phyloP scores from a whole-genome alignment of 306 rosid species.

The Sicyos edulis region DNA sequence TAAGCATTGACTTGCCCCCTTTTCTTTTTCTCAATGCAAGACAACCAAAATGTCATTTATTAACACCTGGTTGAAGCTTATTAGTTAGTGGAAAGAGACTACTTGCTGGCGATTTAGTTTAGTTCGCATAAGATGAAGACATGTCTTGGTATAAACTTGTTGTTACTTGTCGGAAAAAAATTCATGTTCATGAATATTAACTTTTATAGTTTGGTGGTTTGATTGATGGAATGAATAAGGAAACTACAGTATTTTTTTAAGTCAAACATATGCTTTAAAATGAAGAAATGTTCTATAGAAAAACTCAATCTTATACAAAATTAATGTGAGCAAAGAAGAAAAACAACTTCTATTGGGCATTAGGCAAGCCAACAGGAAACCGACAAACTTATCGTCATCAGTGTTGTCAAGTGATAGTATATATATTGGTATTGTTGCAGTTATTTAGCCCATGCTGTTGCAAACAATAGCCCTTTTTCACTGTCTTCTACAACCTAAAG shows the following conservation, averaged over 20 bases:
- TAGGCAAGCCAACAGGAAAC: constrained; percentile 88
- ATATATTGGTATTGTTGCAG: constrained; percentile 97
- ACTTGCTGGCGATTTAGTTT: constrained; percentile 86
- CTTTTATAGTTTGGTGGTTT: background rate
- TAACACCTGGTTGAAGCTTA: constrained; percentile 95
- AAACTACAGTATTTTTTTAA: background rate
- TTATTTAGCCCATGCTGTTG: constrained; percentile 95
- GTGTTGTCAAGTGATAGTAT: constrained; percentile 91
- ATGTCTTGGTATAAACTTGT: background rate
- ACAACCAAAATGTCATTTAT: constrained; percentile 95
- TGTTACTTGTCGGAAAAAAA: background rate
- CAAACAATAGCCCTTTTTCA: constrained; percentile 87
- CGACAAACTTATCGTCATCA: constrained; percentile 72
- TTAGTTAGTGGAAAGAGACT: constrained; percentile 91
- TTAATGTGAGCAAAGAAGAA: constrained; percentile 53
- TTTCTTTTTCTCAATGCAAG: constrained; percentile 37
- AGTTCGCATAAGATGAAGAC: constrained; percentile 64
- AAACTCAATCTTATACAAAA: background rate
- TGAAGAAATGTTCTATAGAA: background rate
- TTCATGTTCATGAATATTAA: background rate
- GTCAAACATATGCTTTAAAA: background rate
- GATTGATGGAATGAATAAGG: background rate
- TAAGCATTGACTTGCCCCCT: constrained; percentile 5
- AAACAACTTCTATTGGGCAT: constrained; percentile 94
- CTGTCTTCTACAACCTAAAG: constrained; percentile 89